phyloP scores from a whole-genome alignment of 2,329 filamentous ascomycete genomes.

The Colletotrichum viniferum region DNA sequence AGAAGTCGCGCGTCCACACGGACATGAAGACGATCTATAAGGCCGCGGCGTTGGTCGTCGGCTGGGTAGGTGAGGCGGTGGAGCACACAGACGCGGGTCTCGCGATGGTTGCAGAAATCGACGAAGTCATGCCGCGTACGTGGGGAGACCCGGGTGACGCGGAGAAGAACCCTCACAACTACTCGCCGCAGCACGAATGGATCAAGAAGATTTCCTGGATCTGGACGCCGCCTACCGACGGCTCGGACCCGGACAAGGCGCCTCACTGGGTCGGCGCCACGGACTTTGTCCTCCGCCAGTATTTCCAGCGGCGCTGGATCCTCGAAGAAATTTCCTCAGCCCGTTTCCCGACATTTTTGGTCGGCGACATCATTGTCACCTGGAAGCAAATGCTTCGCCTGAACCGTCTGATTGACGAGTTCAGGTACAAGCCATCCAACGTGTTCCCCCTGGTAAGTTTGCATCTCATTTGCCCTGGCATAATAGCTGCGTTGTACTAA shows the following conservation, averaged over 20 bases:
- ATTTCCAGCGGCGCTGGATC: conserved; percentile 41
- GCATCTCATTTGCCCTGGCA: not conserved
- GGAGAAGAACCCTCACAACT: conserved; percentile 36
- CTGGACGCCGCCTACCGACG: conserved; percentile 26
- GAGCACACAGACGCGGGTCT: conserved; percentile 31
- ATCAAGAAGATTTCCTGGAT: conserved; percentile 28
- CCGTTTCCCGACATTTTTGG: conserved; percentile 29
- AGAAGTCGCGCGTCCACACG: conserved; percentile 30
- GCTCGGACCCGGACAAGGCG: conserved; percentile 22
- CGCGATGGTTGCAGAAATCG: conserved; percentile 29
- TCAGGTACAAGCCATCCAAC: conserved; percentile 35
- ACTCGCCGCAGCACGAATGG: conserved; percentile 35
- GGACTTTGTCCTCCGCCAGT: conserved; percentile 34
- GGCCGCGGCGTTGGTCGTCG: conserved; percentile 33
- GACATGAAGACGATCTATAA: conserved; percentile 34
- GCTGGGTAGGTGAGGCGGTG: conserved; percentile 34
- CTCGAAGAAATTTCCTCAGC: conserved; percentile 38
- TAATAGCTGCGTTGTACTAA: not conserved
- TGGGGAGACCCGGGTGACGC: conserved; percentile 38
- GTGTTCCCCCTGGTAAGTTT: conserved; percentile 29
- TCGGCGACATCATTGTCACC: conserved; percentile 38
- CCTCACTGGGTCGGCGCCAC: conserved; percentile 27
- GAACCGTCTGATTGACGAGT: conserved; percentile 39
- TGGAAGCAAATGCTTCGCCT: conserved; percentile 39
- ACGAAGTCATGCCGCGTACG: conserved; percentile 32